Base-by-base conservation (phyloP, 1,139 yeast species). In the Nematodospora anomalae region DNA sequence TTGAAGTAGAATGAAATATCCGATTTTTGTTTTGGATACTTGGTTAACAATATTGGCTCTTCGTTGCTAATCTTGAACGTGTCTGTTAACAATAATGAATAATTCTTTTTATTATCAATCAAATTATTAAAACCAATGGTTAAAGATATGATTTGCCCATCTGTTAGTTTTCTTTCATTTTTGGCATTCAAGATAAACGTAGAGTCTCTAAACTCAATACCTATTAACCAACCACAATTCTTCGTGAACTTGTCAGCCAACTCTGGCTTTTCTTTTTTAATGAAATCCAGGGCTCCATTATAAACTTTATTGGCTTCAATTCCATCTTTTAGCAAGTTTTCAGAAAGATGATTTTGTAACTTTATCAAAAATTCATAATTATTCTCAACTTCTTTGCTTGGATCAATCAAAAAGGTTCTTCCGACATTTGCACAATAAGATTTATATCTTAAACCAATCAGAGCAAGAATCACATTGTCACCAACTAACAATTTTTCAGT, bases 321-420 rank as follows among this genome's bases (percentile, higher is more conserved):
- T 6, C 96, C 97, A 38, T 80, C 82, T 50, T 76, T 83, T 49
- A 89, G 68, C 27, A 78, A 59, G 3, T 52, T 53, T 6, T 67
- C 57, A 10, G 80, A 61, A 20, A 88, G 74, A 52, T 82, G 79
- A 36, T 69, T 66, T 58, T 87, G 94, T 42, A 89, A 74, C 33
- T 73, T 71, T 37, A 87, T 62, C 47, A 90, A 67, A 50, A 87
- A 80, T 43, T 84, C 92, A 59, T 90, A 92, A 59, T 86, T 83
- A 34, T 69, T 67, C 47, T 85, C 94, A 71, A 88, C 82, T 46
- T 79, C 82, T 38, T 79, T 76, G 4, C 95, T 76, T 9, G 97
- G 97, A 56, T 89, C 96, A 54, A 92, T 87, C 55, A 92, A 69
- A 53, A 86, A 92, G 1, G 97, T 86, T 60, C 98, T 76, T 9